Conservation (phyloP, 148 eudicot species). For the Amaranthus cruentus region DNA sequence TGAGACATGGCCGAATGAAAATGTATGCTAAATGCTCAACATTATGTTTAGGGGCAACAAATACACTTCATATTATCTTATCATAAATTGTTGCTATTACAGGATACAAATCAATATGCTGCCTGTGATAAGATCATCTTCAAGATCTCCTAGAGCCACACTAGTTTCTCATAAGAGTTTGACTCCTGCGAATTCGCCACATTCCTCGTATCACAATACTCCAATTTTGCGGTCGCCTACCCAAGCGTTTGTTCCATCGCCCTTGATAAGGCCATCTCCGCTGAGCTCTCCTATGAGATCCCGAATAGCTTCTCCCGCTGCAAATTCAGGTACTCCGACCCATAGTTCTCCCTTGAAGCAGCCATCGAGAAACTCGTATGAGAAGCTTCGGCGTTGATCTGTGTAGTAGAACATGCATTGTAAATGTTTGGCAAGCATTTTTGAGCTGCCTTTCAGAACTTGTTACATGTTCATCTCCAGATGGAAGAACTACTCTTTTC, state of each 20-base stretch:
- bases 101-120: slow-evolving; percentile 67
- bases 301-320: slow-evolving; percentile 36
- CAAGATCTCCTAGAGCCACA: slow-evolving; percentile 43
- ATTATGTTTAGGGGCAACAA: too few species aligned
- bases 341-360: slow-evolving; percentile 38
- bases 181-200: slow-evolving; percentile 43
- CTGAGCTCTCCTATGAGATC: slow-evolving; percentile 49
- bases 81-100: slow-evolving; percentile 4
- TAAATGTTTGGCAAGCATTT: neutral
- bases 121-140: slow-evolving; percentile 37
- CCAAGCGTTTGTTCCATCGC: slow-evolving; percentile 48
- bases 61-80: neutral
- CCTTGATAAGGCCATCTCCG: slow-evolving; percentile 43
- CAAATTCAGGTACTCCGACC: slow-evolving; percentile 16
- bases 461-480: neutral
- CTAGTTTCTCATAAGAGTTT: slow-evolving; percentile 25
- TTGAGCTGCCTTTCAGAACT: neutral
- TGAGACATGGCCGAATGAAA: too few species aligned
- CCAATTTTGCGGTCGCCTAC: slow-evolving; percentile 48
- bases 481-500: too few species aligned
- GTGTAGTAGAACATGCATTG: neutral
- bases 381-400: slow-evolving; percentile 24
- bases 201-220: slow-evolving; percentile 41
- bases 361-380: slow-evolving; percentile 23
- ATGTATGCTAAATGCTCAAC: too few species aligned